Evolutionary conservation across 306 rosid genomes (phyloP).

Genomic region (Dryas alaskensis): DNA sequence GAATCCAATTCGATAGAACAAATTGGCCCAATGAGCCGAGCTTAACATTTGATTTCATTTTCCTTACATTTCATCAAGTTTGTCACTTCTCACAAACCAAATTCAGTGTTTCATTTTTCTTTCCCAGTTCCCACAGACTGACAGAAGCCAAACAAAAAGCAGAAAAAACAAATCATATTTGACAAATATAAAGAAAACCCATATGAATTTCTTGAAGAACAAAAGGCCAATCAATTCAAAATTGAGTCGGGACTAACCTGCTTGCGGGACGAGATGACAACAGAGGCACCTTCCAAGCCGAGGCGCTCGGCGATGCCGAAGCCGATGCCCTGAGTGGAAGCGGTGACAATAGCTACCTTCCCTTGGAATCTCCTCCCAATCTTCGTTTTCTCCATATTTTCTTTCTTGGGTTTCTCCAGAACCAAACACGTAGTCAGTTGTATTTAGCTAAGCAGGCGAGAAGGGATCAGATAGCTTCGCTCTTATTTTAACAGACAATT

Average conservation of each 20-base stretch:
- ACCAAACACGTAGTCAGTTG: neutral
- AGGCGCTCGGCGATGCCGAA: conserved; percentile 79
- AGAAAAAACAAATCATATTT: conserved; percentile 3
- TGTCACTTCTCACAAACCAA: neutral
- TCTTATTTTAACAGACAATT: neutral
- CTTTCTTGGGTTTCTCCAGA: neutral
- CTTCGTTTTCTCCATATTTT: conserved; percentile 43
- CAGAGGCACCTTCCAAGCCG: conserved; percentile 86
- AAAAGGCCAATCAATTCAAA: neutral
- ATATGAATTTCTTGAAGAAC: neutral
- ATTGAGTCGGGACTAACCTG: conserved; percentile 43
- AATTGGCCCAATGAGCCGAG: neutral
- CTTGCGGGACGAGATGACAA: conserved; percentile 84
- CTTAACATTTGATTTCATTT: neutral
- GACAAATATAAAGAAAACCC: neutral
- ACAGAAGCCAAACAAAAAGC: neutral
- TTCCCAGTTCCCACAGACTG: neutral
- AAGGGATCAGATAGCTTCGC: neutral
- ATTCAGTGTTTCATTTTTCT: neutral
- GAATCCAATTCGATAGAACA: neutral
- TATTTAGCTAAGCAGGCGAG: neutral
- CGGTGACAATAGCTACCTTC: conserved; percentile 81
- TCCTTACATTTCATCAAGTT: neutral
- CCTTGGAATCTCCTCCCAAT: conserved; percentile 60
- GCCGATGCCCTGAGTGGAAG: conserved; percentile 96